Evolutionary conservation across 345 rosid genomes (phyloP).

Genomic region (Capsella bursapastoris): DNA sequence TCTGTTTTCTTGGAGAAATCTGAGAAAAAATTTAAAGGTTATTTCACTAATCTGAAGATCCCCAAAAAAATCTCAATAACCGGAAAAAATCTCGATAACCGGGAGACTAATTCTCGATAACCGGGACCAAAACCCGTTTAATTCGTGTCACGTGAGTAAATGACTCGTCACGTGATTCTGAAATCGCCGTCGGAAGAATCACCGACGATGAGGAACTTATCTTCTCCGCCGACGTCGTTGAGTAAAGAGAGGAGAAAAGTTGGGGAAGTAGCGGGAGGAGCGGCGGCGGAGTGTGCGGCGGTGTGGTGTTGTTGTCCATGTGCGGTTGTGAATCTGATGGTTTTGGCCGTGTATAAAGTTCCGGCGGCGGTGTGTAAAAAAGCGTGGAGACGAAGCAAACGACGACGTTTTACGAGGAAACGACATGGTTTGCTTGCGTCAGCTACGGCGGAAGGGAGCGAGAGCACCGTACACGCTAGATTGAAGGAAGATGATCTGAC

Average conservation of each 20-base stretch:
- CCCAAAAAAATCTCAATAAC: no score
- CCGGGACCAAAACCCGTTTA: no score
- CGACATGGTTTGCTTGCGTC: conserved; percentile 42
- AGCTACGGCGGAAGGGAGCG: conserved; percentile 22
- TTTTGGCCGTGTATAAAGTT: conserved; percentile 63
- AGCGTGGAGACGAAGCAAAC: conserved; percentile 50
- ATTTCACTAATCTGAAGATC: conserved; percentile 5
- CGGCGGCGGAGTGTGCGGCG: conserved; percentile 76
- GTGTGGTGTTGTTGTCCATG: conserved; percentile 76
- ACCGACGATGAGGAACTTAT: conserved; percentile 17
- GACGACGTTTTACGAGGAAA: conserved; percentile 42
- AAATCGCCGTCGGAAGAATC: conserved; percentile 38
- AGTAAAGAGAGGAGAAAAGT: conserved; percentile 41
- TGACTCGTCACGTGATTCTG: conserved; percentile 44
- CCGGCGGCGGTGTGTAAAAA: conserved; percentile 70
- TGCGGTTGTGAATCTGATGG: conserved; percentile 59
- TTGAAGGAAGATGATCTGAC: conserved; percentile 39
- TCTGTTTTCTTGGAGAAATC: conserved; percentile 26
- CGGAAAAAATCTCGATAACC: no score
- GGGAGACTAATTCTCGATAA: no score
- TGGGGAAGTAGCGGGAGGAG: conserved; percentile 66
- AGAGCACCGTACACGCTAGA: conserved; percentile 40
- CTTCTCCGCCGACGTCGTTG: background rate
- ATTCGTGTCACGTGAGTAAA: background rate
- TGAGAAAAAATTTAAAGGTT: background rate